Evolutionary conservation across 768 basidiomycete species (phyloP).

Genomic region (Leccinum uliginosum): DNA sequence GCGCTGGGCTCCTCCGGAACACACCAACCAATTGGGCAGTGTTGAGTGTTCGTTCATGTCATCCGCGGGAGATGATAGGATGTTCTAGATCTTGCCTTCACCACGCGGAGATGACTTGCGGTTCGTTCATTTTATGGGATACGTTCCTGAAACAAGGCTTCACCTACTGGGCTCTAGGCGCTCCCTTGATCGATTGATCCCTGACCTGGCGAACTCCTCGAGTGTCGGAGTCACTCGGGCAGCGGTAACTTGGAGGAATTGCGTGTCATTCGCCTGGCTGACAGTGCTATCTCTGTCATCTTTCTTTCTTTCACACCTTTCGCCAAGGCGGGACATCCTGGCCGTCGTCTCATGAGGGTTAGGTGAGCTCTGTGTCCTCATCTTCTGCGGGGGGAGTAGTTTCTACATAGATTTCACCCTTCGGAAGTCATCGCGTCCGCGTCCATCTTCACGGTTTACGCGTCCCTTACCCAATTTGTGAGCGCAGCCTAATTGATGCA

Average conservation of each 20-base stretch:
- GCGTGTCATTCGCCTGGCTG: neutral
- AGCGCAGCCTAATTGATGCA: neutral
- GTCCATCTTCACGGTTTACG: neutral
- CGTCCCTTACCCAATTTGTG: neutral
- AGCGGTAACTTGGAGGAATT: neutral
- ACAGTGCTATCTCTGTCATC: neutral
- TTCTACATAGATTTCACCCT: neutral
- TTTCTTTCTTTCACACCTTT: neutral
- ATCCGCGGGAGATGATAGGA: slow-evolving; percentile 2
- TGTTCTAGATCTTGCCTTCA: slow-evolving; percentile 1
- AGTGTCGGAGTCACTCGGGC: neutral
- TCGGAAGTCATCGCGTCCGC: neutral
- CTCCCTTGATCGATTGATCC: neutral
- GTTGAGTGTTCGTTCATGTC: neutral
- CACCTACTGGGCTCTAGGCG: neutral
- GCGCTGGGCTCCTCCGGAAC: slow-evolving; percentile 4
- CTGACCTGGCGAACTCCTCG: neutral
- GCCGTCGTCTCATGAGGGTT: neutral
- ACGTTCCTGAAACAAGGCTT: neutral
- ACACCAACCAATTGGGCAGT: neutral
- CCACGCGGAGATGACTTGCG: slow-evolving; percentile 8
- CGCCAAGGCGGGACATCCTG: neutral
- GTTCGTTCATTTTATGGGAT: neutral
- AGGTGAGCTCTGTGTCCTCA: neutral
- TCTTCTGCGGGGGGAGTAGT: neutral